Percentiles rank a stretch among this genome's conserved stretches.
Conservation (phyloP, 1,284 basidiomycete genomes). For the Bjerkandera adusta region DNA sequence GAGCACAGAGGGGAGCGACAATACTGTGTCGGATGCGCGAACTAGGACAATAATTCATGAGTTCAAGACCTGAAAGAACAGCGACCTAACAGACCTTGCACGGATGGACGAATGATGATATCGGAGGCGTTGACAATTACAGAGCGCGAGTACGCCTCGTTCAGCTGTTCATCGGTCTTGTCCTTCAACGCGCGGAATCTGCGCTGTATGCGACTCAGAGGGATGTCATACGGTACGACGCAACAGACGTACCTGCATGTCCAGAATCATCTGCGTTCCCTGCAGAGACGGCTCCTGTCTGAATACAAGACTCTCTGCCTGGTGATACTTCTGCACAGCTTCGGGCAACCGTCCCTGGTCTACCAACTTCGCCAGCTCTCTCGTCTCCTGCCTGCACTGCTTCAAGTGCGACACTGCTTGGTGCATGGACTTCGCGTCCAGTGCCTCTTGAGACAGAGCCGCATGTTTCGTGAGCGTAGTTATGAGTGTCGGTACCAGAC, state of each 20-base stretch:
- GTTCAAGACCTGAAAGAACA: not conserved
- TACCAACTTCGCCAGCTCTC: conserved; percentile 41
- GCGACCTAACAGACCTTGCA: conserved; percentile 46
- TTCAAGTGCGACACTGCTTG: conserved; percentile 53
- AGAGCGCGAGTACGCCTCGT: conserved; percentile 61
- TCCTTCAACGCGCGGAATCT: conserved; percentile 54
- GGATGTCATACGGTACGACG: conserved; percentile 8
- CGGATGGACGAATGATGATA: conserved; percentile 47
- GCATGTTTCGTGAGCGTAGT: conserved; percentile 53
- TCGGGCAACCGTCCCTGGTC: conserved; percentile 58
- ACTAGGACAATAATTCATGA: conserved; percentile 41
- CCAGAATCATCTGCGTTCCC: conserved; percentile 47
- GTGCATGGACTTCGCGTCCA: conserved; percentile 49
- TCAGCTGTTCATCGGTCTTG: conserved; percentile 67
- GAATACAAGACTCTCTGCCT: conserved; percentile 44
- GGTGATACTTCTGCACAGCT: conserved; percentile 43
- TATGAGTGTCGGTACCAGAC: conserved; percentile 58
- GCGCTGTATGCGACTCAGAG: conserved; percentile 36
- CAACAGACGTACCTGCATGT: conserved; percentile 51
- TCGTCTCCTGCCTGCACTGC: conserved; percentile 45
- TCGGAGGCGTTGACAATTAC: conserved; percentile 49
- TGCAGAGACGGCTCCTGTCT: conserved; percentile 51
- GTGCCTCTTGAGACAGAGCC: conserved; percentile 54
- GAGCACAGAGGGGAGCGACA: conserved; percentile 56
- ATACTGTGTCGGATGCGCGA: conserved; percentile 46